Percentiles rank a stretch among this genome's conserved stretches.
phyloP scores from a whole-genome alignment of 2,329 filamentous ascomycete species.

The Neofusicoccum umdonicola region DNA sequence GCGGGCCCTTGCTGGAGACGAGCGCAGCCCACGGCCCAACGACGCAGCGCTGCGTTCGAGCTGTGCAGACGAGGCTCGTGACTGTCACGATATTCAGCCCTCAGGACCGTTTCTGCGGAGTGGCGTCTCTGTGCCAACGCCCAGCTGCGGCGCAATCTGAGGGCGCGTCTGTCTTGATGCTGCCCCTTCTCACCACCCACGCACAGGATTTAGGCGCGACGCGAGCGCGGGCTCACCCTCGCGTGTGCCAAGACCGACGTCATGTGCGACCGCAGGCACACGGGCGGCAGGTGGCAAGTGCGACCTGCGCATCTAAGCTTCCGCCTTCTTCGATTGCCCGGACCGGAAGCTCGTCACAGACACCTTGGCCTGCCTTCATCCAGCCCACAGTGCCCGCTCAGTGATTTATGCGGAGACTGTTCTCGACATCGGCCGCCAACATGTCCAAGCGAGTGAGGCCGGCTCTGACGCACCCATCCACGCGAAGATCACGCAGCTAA shows the following conservation, averaged over 20 bases:
- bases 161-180: background rate
- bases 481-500: background rate
- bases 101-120: background rate
- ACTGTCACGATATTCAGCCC: background rate
- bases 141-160: background rate
- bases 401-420: background rate
- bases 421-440: background rate
- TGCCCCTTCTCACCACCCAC: background rate
- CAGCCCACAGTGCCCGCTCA: background rate
- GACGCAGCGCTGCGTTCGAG: background rate
- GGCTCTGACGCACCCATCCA: background rate
- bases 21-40: background rate
- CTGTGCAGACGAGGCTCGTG: background rate
- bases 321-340: background rate
- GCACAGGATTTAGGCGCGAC: background rate
- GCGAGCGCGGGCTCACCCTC: background rate
- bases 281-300: background rate
- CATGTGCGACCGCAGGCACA: background rate
- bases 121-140: background rate
- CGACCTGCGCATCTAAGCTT: background rate
- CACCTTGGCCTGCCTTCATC: background rate
- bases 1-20: background rate
- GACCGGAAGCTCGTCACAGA: background rate
- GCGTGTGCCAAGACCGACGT: slow-evolving; percentile 2
- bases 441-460: slow-evolving; percentile 15